A percentile compares a stretch with the other conserved stretches of the same genome.
phyloP scores from a whole-genome alignment of 306 rosid genomes.

The Geum urbanum region DNA sequence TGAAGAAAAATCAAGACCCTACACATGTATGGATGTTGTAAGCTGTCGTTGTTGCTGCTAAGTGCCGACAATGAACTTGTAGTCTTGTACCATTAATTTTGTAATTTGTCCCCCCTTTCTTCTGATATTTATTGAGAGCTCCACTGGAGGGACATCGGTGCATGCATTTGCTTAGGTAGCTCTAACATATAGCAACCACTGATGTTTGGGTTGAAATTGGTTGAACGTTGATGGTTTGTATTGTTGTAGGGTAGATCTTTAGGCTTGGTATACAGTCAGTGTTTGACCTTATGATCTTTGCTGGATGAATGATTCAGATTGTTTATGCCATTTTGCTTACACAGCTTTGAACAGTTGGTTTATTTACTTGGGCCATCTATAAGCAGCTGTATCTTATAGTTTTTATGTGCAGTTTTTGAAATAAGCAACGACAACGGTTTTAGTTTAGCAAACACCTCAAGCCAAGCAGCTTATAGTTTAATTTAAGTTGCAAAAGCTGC shows the following conservation, averaged over 20 bases:
- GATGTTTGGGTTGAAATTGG: constrained; percentile 25
- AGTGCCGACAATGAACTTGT: constrained; percentile 22
- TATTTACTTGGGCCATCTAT: too few species aligned
- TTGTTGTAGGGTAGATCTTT: constrained; percentile 23
- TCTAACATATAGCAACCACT: neutral
- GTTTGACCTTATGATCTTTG: constrained; percentile 26
- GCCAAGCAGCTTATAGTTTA: too few species aligned
- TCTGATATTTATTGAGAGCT: constrained; percentile 16
- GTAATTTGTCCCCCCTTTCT: neutral
- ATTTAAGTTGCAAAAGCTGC: too few species aligned
- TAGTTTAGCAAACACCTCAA: too few species aligned
- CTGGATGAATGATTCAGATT: constrained; percentile 8
- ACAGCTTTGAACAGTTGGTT: neutral
- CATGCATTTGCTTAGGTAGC: constrained; percentile 23
- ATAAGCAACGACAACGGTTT: too few species aligned
- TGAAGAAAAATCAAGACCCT: constrained; percentile 64
- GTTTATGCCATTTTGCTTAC: neutral
- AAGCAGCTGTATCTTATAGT: too few species aligned
- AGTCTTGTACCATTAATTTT: constrained; percentile 9
- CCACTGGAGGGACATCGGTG: constrained; percentile 13
- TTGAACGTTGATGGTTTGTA: constrained; percentile 6
- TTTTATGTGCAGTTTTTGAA: too few species aligned
- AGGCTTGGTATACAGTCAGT: constrained; percentile 31
- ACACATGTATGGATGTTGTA: constrained; percentile 53
- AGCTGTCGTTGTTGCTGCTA: constrained; percentile 75